These are phyloP conservation scores for Spironucleus salmonicida DNA, from an alignment of 208 protist genomes.

Conservation along the genomic window DNA sequence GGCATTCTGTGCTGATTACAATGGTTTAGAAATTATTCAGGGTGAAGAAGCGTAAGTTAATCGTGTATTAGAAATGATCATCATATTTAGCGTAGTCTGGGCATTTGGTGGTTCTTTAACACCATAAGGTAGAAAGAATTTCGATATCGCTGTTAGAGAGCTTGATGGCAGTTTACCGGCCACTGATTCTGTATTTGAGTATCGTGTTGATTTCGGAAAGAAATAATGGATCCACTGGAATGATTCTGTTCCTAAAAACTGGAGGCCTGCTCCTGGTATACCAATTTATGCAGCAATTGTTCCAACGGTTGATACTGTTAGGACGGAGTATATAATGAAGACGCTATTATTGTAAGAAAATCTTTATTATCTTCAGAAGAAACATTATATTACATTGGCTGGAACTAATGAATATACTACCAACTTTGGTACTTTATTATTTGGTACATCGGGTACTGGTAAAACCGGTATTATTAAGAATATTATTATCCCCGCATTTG, in stretches of 20 bases:
- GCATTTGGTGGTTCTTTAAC: conserved; percentile 31
- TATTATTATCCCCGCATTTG: conserved; percentile 51
- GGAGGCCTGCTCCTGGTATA: conserved; percentile 57
- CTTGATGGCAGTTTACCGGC: conserved; percentile 75
- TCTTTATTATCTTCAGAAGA: background rate
- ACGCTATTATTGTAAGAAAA: conserved; percentile 60
- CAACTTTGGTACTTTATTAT: conserved; percentile 7
- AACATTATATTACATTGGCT: background rate
- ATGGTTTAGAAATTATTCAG: conserved; percentile 44
- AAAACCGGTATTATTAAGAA: conserved; percentile 75
- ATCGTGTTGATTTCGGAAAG: conserved; percentile 68
- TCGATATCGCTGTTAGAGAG: conserved; percentile 71
- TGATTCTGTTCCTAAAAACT: conserved; percentile 69
- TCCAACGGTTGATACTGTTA: conserved; percentile 83
- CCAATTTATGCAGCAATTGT: conserved; percentile 81
- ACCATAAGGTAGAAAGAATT: background rate
- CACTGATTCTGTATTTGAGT: conserved; percentile 86
- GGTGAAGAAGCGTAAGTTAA: background rate
- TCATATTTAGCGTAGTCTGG: conserved; percentile 35
- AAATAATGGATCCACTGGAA: conserved; percentile 73
- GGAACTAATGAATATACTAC: conserved; percentile 5
- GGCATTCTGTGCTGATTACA: conserved; percentile 61
- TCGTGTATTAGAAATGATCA: conserved; percentile 29
- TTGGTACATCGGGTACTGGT: conserved; percentile 79
- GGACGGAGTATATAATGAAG: conserved; percentile 74